Evolutionary conservation across 2,329 filamentous ascomycete genomes (phyloP).

Genomic region (Thielaviopsis euricoi): DNA sequence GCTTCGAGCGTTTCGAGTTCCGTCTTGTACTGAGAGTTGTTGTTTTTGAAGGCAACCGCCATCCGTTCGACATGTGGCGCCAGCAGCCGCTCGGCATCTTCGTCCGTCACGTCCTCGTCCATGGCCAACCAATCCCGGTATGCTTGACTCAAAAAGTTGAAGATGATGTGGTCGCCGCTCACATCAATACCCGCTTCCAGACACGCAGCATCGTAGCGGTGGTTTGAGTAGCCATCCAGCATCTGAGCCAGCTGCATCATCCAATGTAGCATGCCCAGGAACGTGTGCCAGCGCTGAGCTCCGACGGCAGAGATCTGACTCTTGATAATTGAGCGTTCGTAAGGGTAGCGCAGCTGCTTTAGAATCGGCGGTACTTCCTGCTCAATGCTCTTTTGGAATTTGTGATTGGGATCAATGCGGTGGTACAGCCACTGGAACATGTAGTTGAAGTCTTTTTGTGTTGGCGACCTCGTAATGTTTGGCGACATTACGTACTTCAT

Average conservation of each 20-base stretch:
- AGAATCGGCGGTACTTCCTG: slow-evolving; percentile 84
- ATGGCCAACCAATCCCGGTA: slow-evolving; percentile 91
- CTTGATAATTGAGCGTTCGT: slow-evolving; percentile 89
- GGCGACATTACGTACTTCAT: slow-evolving; percentile 89
- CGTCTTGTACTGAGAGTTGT: slow-evolving; percentile 69
- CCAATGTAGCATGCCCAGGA: slow-evolving; percentile 89
- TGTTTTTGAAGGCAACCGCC: slow-evolving; percentile 70
- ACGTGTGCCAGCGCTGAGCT: slow-evolving; percentile 92
- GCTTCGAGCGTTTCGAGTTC: slow-evolving; percentile 76
- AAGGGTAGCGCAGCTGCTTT: slow-evolving; percentile 88
- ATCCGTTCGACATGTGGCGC: slow-evolving; percentile 75
- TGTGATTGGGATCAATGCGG: slow-evolving; percentile 83
- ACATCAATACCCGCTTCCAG: slow-evolving; percentile 78
- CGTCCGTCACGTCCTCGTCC: slow-evolving; percentile 73
- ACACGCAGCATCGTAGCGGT: slow-evolving; percentile 81
- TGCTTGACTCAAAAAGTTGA: slow-evolving; percentile 74
- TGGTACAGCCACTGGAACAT: slow-evolving; percentile 98
- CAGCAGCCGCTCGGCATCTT: slow-evolving; percentile 64
- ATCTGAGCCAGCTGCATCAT: slow-evolving; percentile 97
- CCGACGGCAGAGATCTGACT: slow-evolving; percentile 89
- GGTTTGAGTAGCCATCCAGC: slow-evolving; percentile 65
- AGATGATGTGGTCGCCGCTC: slow-evolving; percentile 79
- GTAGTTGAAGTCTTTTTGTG: slow-evolving; percentile 93
- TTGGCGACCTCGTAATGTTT: slow-evolving; percentile 84
- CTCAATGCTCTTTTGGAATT: slow-evolving; percentile 88